A percentile compares a stretch with the other conserved stretches of the same genome.
These are phyloP conservation scores for Copromyces sp. DNA, from an alignment of 495 filamentous ascomycete species.

Conservation along the genomic window DNA sequence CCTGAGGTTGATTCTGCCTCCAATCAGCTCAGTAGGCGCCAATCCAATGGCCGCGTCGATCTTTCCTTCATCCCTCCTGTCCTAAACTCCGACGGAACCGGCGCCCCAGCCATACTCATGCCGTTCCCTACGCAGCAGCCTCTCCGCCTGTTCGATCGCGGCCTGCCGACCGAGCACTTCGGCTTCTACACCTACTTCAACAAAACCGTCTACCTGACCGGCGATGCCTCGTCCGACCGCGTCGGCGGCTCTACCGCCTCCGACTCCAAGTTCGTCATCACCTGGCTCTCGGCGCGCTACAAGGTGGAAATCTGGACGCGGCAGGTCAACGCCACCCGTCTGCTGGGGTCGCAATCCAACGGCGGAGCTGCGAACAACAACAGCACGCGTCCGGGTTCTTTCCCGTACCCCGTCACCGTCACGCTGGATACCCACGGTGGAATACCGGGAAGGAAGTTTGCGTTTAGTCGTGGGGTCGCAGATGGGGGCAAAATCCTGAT, in stretches of 20 bases:
- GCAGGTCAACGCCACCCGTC: constrained; percentile 31
- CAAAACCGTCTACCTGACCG: constrained; percentile 70
- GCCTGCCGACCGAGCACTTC: constrained; percentile 71
- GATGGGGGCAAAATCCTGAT: constrained; percentile 40
- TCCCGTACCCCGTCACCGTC: constrained; percentile 79
- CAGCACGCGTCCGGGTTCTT: constrained; percentile 51
- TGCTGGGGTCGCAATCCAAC: constrained; percentile 24
- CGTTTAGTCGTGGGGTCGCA: constrained; percentile 61
- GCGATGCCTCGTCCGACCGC: constrained; percentile 40
- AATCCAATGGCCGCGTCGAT: constrained; percentile 14
- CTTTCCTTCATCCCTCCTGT: constrained; percentile 42
- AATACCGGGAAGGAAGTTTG: constrained; percentile 46
- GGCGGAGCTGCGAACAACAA: constrained; percentile 7
- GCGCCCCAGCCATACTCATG: constrained; percentile 58
- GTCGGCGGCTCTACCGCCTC: constrained; percentile 53
- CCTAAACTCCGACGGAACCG: constrained; percentile 55
- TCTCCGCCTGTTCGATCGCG: constrained; percentile 76
- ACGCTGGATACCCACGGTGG: constrained; percentile 77
- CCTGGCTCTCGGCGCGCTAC: constrained; percentile 75
- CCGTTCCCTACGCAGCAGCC: constrained; percentile 65
- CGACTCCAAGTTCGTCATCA: constrained; percentile 60
- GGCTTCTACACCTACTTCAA: constrained; percentile 90
- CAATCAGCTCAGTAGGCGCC: neutral
- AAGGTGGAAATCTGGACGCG: constrained; percentile 88
- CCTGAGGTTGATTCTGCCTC: neutral